Evolutionary conservation across 495 filamentous ascomycete genomes (phyloP), one percentile per base, ranked within the genome.

Genomic region (Penicillium samsonianum): DNA sequence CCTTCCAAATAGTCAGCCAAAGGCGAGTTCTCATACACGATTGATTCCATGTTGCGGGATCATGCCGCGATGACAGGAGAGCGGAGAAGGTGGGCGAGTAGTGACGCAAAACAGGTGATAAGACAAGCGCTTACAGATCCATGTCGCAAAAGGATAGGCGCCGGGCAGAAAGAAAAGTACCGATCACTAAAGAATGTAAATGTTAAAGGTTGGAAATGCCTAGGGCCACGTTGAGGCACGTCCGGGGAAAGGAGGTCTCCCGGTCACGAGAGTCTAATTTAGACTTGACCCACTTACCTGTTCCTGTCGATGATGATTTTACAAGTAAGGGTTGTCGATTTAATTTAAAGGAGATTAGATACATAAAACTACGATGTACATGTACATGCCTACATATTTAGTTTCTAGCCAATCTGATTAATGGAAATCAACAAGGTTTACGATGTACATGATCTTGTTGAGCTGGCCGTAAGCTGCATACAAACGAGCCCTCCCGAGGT

Each of bases 1-100:
- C 93, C 94, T 82, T 96, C 88, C 57, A 98, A 85, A 78, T 96
- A 97, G 60, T 90, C 87, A 68, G 91, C 91, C 75, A 98, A 80
- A 57, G 94, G 94, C 64, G 91, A 90, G 71, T 92, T 86, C 75
- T 94, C 88, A 76, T 88, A 90, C 64, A 96, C 85, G 61, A 97
- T 80, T 64, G 90, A 87, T 83, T 97, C 94, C 94, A 98, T 98
- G 74, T 57, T 77, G 70, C 70, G 70, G 73, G 53, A 55, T 59
- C 49, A 35, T 35, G 58, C 54, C 45, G 50, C 33, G 57, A 57
- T 31, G 61, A 62, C 58, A 60, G 56, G 50, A 41, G 42, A 53
- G 41, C 53, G 63, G 61, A 62, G 51, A 50, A 20, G 58, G 55
- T n/a, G 40, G 57, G 50, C 50, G 49, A 44, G 51, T 35, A 44